Evolutionary conservation across 129 eudicot genomes (phyloP), one percentile per base, ranked within the genome.

Genomic region (Mikania micrantha): DNA sequence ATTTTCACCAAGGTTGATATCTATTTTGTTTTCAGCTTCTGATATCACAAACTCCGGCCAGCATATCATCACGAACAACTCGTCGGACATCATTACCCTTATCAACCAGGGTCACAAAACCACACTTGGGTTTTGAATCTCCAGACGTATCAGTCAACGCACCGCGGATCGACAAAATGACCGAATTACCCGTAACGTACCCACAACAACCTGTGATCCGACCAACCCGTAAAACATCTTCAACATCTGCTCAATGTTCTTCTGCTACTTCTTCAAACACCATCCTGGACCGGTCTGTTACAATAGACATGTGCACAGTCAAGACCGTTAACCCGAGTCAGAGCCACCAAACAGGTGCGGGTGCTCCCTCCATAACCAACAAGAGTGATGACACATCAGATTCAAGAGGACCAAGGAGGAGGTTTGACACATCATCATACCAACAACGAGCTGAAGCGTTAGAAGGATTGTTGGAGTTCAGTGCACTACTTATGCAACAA

Each of bases 361-460:
- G 64, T 20, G 74, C 70, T 9, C 74, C 64, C 17, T 63, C 76
- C n/a, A 61, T 54, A 45, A 66, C 34, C 63, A 77, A 58, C 21
- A 69, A 77, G 67, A 86, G 85, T 7, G 77, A 45, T 68, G 73
- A 21, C 21, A 56, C 71, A 34, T 36, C 65, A 11, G 74, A 59
- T 35, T 81, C 83, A 8, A 85, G 81, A 39, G 80, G 94, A 7
- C 71, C 76, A 32, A 83, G 64, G 39, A 80, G 79, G 7, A 73
- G 84, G 71, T 93, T 93, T 38, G 88, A 88, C 70, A 86, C 91
- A 2, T 76, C 88, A 11, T 93, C 98, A 0, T 84, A 74, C 80
- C 90, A 86, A 68, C 98, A 93, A 76, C 81, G 98, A 0, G 98
- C 98, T 0, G 98, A 93, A 57, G 98, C 98, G 0, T 72, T 93